Base-by-base conservation (phyloP, 1,284 basidiomycete species). In the Vanrija sp. region DNA sequence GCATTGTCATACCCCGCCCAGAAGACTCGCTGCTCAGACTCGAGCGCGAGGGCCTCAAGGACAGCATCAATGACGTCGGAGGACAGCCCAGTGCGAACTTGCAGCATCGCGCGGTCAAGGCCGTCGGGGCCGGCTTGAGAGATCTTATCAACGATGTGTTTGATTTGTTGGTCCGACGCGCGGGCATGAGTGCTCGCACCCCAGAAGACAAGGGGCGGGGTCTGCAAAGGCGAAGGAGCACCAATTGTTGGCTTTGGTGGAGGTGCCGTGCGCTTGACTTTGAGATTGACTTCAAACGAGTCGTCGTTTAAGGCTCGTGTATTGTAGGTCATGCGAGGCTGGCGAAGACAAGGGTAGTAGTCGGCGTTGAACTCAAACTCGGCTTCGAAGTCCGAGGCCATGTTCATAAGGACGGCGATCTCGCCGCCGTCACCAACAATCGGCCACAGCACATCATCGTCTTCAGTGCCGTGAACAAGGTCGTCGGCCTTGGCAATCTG, bases 1-100 rank as follows among this genome's bases (percentile, higher is more conserved):
- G 81, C 72, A 15, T 70, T 69, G 38, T 80, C 77, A 66, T 87
- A 87, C 14, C 88, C 89, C 9, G 80, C 78, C 85, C 86, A 87
- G 66, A 85, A 82, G 16, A 87, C 67, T 54, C 85, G 78, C 5
- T 86, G 85, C 3, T 45, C 23, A 8, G 46, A 23, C n/a, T 67
- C 57, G 18, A 21, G 19, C 1, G 65, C 54, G 10, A 71, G 53
- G 0, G 53, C 42, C 1, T 64, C 60, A 3, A 69, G 49, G 0
- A 60, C 58, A 6, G 46, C 38, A 28, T 59, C 50, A 12, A 69
- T 54, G 1, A n/a, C 25, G 12, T 38, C 28, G n/a, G 38, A 12
- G 39, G 47, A 0, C 12, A 67, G 53, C 3, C 57, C 40, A 0
- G 55, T 46, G 46, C 48, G 34, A 6, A 46, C 42, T 34, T 55